Conservation (phyloP, 2,329 filamentous ascomycete species). For the Pyrenochaeta sp. region DNA sequence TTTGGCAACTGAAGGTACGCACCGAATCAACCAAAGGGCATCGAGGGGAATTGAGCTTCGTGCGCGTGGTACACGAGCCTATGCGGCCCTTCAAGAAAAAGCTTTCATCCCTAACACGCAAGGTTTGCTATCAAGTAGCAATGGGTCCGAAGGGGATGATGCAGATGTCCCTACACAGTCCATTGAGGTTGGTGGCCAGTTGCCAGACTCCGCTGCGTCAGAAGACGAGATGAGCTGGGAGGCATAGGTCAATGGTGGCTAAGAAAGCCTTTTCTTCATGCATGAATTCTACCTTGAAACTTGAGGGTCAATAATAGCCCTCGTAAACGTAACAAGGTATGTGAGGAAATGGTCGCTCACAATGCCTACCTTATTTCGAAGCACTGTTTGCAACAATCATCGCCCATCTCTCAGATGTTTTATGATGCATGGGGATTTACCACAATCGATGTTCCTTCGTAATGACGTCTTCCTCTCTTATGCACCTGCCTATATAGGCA, state of each 20-base stretch:
- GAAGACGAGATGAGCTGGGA: constrained; percentile 20
- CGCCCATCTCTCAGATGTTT: no score
- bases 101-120: not conserved
- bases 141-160: not conserved
- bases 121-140: constrained; percentile 5
- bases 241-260: not conserved
- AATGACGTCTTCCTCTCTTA: constrained; percentile 6
- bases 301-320: no score
- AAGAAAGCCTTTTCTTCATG: no score
- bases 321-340: no score
- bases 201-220: not conserved
- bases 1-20: not conserved
- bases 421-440: no score
- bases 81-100: constrained; percentile 31
- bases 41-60: constrained; percentile 24
- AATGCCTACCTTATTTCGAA: no score
- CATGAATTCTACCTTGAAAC: no score
- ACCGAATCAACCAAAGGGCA: constrained; percentile 2
- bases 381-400: no score
- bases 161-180: constrained; percentile 2
- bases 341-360: no score
- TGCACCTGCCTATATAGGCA: constrained; percentile 40
- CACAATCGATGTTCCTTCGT: no score
- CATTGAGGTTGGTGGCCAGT: not conserved
- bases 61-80: constrained; percentile 26